Percentiles rank a stretch among this genome's conserved stretches.
phyloP scores from a whole-genome alignment of 2,329 filamentous ascomycete species.

The Dactylonectria estremocensis region DNA sequence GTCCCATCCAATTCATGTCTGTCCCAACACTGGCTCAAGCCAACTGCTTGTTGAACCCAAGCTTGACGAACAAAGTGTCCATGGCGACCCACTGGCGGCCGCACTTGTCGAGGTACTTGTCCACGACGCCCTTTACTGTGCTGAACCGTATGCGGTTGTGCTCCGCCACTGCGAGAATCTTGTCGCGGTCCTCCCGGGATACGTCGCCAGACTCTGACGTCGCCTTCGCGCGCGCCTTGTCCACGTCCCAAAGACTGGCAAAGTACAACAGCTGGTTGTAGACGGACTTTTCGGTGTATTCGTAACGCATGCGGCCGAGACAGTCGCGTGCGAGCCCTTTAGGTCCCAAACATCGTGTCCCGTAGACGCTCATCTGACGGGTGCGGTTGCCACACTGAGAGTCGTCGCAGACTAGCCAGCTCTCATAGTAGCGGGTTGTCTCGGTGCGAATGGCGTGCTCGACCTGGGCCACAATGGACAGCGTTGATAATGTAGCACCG shows the following conservation, averaged over 20 bases:
- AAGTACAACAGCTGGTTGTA: conserved; percentile 97
- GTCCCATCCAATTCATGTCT: neutral
- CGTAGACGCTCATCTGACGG: conserved; percentile 93
- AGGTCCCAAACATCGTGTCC: conserved; percentile 89
- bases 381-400: conserved; percentile 88
- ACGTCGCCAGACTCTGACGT: conserved; percentile 63
- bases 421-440: conserved; percentile 90
- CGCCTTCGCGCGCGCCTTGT: conserved; percentile 77
- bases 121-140: conserved; percentile 83
- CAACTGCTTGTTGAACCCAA: conserved; percentile 66
- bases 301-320: conserved; percentile 88
- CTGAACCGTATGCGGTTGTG: conserved; percentile 86
- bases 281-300: conserved; percentile 88
- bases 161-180: conserved; percentile 80
- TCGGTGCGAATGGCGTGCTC: conserved; percentile 86
- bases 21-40: conserved; percentile 7
- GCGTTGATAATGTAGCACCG: conserved; percentile 73
- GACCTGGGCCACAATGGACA: conserved; percentile 88
- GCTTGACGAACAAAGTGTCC: conserved; percentile 85
- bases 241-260: conserved; percentile 88
- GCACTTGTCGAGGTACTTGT: conserved; percentile 89
- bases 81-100: conserved; percentile 94
- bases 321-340: conserved; percentile 89
- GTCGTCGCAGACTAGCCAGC: conserved; percentile 93
- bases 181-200: conserved; percentile 71